Evolutionary conservation across 129 eudicot species (phyloP).

Genomic region (Silybum marianum): DNA sequence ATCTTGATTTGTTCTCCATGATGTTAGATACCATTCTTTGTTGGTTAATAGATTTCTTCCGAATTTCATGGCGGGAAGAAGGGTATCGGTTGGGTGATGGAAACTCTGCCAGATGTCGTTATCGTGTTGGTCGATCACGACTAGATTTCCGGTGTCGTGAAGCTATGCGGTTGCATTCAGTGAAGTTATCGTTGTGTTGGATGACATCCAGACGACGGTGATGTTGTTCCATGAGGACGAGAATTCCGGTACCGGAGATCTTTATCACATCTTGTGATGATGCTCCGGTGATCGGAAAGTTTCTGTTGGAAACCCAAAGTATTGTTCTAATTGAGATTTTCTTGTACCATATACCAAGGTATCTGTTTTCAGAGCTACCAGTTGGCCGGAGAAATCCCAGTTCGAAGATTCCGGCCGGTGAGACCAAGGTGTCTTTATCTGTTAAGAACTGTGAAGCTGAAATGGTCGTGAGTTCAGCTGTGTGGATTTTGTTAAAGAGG

Average conservation of each 20-base stretch:
- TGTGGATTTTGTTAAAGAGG: background rate
- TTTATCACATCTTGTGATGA: background rate
- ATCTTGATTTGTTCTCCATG: slow-evolving; percentile 48
- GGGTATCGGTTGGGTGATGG: slow-evolving; percentile 46
- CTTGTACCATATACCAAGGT: slow-evolving; percentile 38
- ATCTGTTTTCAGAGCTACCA: background rate
- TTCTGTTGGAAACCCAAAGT: slow-evolving; percentile 40
- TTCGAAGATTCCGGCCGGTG: slow-evolving; percentile 21
- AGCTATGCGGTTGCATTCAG: slow-evolving; percentile 26
- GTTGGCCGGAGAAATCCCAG: slow-evolving; percentile 25
- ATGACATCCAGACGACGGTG: slow-evolving; percentile 19
- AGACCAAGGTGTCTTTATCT: slow-evolving; percentile 28
- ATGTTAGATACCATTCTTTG: slow-evolving; percentile 21
- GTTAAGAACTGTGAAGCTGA: slow-evolving; percentile 20
- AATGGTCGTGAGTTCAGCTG: slow-evolving; percentile 14
- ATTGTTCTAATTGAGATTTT: slow-evolving; percentile 11
- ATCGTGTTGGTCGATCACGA: background rate
- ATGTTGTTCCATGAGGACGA: slow-evolving; percentile 5
- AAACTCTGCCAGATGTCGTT: slow-evolving; percentile 57
- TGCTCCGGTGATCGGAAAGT: slow-evolving; percentile 11
- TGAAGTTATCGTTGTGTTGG: slow-evolving; percentile 11
- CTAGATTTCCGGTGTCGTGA: slow-evolving; percentile 44
- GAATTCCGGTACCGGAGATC: background rate
- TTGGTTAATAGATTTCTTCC: slow-evolving; percentile 26
- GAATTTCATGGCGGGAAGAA: slow-evolving; percentile 45